Evolutionary conservation across 495 filamentous ascomycete species (phyloP).

Genomic region (Penicillium odoratum): DNA sequence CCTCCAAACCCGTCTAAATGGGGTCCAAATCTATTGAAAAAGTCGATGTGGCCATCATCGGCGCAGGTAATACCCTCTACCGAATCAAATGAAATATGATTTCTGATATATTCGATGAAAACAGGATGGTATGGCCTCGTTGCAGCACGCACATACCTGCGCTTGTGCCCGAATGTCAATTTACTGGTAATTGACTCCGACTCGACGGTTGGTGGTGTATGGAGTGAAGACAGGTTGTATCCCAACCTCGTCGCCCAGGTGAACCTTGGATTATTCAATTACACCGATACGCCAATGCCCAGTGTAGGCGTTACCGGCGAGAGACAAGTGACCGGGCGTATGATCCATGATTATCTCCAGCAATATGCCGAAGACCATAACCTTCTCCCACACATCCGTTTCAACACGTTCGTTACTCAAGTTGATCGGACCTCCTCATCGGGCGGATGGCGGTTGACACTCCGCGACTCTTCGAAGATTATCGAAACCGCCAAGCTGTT

Average conservation of each 20-base stretch:
- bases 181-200: conserved; percentile 43
- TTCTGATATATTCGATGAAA: background rate
- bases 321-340: conserved; percentile 17
- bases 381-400: conserved; percentile 16
- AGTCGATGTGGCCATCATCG: background rate
- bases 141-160: conserved; percentile 56
- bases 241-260: conserved; percentile 33
- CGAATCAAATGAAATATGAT: background rate
- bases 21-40: background rate
- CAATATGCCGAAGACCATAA: conserved; percentile 21
- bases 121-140: conserved; percentile 44
- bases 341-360: conserved; percentile 21
- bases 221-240: conserved; percentile 55
- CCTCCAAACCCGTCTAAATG: no score
- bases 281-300: conserved; percentile 22
- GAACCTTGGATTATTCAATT: conserved; percentile 19
- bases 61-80: background rate
- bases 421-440: background rate
- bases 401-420: conserved; percentile 15
- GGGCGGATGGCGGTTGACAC: background rate
- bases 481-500: background rate
- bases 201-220: conserved; percentile 56
- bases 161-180: conserved; percentile 37
- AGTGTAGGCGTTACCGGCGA: conserved; percentile 11
- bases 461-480: background rate